Evolutionary conservation across 2,329 filamentous ascomycete genomes (phyloP).

Genomic region (Aspergillus fructus): DNA sequence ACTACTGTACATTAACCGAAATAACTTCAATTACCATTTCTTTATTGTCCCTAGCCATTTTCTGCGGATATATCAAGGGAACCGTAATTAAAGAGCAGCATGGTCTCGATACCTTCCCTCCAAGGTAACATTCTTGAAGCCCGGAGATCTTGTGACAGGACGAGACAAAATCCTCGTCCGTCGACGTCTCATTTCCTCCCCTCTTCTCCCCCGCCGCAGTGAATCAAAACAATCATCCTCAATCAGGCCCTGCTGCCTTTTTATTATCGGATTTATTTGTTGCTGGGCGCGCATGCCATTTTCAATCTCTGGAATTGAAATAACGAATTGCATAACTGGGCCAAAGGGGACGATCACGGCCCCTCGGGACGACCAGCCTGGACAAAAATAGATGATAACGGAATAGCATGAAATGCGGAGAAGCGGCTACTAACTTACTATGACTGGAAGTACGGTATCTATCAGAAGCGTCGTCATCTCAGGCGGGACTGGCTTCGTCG

Average conservation of each 20-base stretch:
- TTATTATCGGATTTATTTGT: background rate
- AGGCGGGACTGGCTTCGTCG: conserved; percentile 42
- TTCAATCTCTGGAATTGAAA: background rate
- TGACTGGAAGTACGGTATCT: conserved; percentile 8
- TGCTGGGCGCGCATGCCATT: background rate
- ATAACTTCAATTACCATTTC: conserved; percentile 24
- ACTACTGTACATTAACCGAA: conserved; percentile 39
- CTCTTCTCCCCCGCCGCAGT: background rate
- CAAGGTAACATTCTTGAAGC: background rate
- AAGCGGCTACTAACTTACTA: background rate
- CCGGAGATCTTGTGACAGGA: background rate
- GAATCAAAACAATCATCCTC: background rate
- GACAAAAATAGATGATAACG: background rate
- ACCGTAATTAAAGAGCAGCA: background rate
- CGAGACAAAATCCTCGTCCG: background rate
- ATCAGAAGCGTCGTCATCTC: conserved; percentile 35
- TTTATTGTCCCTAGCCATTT: conserved; percentile 10
- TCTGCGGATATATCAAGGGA: background rate
- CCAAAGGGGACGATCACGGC: background rate
- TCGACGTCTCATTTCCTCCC: background rate
- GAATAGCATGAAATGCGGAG: too few relatives aligned
- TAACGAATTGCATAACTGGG: background rate
- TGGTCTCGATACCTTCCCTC: background rate
- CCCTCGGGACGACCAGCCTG: background rate
- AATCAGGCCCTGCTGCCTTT: background rate